Evolutionary conservation across 2,329 filamentous ascomycete species (phyloP).

Genomic region (Sporothrix humicola): DNA sequence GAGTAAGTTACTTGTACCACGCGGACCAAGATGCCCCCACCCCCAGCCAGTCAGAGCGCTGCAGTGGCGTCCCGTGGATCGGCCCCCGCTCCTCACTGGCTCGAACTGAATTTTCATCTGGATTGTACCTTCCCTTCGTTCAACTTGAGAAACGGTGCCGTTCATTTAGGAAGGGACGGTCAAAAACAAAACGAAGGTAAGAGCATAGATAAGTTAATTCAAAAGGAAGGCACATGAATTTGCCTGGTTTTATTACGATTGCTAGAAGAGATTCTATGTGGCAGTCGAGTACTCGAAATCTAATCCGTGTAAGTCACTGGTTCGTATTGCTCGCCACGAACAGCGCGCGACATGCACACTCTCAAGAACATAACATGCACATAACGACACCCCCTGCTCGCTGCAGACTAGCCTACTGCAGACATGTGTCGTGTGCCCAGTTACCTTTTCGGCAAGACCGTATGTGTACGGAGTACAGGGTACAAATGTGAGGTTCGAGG

Average conservation of each 20-base stretch:
- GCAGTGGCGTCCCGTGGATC: constrained; percentile 37
- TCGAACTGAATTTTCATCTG: constrained; percentile 21
- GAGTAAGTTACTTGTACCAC: constrained; percentile 6
- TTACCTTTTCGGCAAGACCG: constrained; percentile 27
- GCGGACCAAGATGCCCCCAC: constrained; percentile 24
- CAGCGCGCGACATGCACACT: background rate
- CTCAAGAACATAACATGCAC: background rate
- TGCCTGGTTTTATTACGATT: background rate
- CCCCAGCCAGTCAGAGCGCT: constrained; percentile 35
- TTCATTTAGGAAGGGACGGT: background rate
- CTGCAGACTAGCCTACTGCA: constrained; percentile 6
- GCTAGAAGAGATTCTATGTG: background rate
- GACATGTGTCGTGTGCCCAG: constrained; percentile 31
- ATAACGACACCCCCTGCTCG: background rate
- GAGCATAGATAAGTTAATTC: background rate
- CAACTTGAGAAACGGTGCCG: background rate
- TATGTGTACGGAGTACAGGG: background rate
- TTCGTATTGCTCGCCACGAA: background rate
- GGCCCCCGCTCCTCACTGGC: constrained; percentile 36
- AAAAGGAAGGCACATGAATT: background rate
- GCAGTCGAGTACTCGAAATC: background rate
- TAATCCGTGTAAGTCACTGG: constrained; percentile 17
- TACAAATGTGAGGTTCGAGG: background rate
- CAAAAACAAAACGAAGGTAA: background rate
- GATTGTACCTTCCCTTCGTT: background rate